Conservation (phyloP, 345 rosid species). For the Pistacia vera region DNA sequence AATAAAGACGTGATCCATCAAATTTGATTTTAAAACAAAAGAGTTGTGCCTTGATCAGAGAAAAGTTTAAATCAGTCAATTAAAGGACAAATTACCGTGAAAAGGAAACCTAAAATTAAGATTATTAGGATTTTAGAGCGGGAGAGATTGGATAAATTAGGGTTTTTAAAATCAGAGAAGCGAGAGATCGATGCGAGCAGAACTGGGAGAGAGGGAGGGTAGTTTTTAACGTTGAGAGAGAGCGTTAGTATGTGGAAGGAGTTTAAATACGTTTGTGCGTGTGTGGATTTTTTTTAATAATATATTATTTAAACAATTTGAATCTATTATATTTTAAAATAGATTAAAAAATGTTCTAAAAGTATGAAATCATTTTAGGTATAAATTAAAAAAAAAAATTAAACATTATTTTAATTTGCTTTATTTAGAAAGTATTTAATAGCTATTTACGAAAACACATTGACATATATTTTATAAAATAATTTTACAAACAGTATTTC, state of each 20-base stretch:
- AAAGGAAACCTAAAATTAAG: neutral
- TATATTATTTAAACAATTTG: too few relatives aligned
- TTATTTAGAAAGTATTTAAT: too few relatives aligned
- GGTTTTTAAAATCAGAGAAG: slow-evolving; percentile 12
- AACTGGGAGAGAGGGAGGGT: neutral
- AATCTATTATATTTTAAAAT: too few relatives aligned
- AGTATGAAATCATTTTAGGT: too few relatives aligned
- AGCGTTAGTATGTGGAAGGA: neutral
- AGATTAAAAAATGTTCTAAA: too few relatives aligned
- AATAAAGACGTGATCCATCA: neutral
- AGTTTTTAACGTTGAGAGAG: neutral
- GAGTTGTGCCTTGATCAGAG: slow-evolving; percentile 12
- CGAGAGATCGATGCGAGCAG: neutral
- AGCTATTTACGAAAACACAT: too few relatives aligned
- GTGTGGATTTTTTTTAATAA: too few relatives aligned
- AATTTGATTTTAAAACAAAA: neutral
- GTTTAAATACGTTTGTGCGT: too few relatives aligned
- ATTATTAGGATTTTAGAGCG: slow-evolving; percentile 22
- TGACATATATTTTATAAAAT: too few relatives aligned
- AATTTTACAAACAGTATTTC: too few relatives aligned
- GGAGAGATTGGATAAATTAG: slow-evolving; percentile 7
- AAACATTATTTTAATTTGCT: too few relatives aligned
- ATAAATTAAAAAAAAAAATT: too few relatives aligned
- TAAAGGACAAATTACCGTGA: neutral
- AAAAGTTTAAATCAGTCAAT: slow-evolving; percentile 4